Evolutionary conservation across 345 rosid species (phyloP), one percentile per base, ranked within the genome.

Genomic region (Eucalyptus coolabah): DNA sequence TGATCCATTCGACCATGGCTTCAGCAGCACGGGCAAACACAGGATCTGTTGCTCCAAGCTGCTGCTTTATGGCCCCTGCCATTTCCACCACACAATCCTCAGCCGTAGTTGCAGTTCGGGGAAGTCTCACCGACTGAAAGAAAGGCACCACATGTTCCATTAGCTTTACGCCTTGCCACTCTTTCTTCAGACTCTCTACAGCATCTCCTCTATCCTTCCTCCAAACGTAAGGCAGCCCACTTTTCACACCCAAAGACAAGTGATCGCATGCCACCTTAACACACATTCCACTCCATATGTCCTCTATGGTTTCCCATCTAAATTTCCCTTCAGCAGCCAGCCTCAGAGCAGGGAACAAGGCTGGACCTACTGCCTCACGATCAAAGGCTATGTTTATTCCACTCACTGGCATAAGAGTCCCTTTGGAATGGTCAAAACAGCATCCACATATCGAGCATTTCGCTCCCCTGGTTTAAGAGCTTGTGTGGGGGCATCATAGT

Each of bases 251-350:
- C 40, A 94, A 91, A n/a, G 96, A 95, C 87, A 98, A 92, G 92
- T 97, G 99, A 90, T 98, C 98, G 12, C 97, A 95, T 14, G 93
- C 90, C 65, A 93, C 96, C 92, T 98, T 98, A 88, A 93, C 92
- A 89, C 99, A 97, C 99, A 97, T 96, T 88, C 99, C 99, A 83
- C 94, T 91, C 99, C 99, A 96, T 50, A 98, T 94, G 90, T 98
- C 99, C 92, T 95, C 99, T 90, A 96, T 94, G 30, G 99, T 98
- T 92, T 98, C 99, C 98, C 99, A 98, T 89, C 99, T 94, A 59
- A 95, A 88, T 89, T 95, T 97, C 88, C 99, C 99, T 95, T 98
- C 99, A 50, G 95, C 94, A 72, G 95, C 93, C 90, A 98, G 85
- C 91, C 91, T 96, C 92, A 97, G 89, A 37, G 98, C 97, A 34